Conservation (phyloP, 2,329 filamentous ascomycete species). For the Trichophyton mentagrophytes region DNA sequence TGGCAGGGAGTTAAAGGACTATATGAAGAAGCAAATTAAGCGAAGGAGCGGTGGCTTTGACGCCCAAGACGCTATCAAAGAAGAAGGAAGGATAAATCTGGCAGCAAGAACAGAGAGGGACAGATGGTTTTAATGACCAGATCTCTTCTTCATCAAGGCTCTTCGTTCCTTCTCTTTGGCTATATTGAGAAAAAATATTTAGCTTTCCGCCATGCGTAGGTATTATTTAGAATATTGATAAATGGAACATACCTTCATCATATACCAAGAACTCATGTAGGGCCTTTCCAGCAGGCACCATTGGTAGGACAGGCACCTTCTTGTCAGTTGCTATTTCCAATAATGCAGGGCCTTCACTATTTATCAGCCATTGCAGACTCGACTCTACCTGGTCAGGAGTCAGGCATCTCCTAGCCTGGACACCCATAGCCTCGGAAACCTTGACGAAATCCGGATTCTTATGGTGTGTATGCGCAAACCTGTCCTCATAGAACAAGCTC, state of each 20-base stretch:
- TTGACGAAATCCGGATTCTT: conserved; percentile 94
- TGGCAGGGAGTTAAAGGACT: neutral
- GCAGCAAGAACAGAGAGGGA: too few species aligned
- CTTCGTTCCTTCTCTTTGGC: conserved; percentile 56
- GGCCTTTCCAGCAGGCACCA: conserved; percentile 80
- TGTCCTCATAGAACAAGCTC: conserved; percentile 90
- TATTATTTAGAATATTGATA: neutral
- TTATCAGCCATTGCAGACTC: conserved; percentile 75
- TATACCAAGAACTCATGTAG: conserved; percentile 90
- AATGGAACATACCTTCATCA: conserved; percentile 51
- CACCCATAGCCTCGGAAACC: conserved; percentile 78
- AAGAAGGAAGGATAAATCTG: neutral
- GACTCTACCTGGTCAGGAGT: conserved; percentile 67
- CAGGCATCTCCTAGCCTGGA: conserved; percentile 58
- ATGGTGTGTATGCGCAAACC: conserved; percentile 85
- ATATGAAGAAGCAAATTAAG: neutral
- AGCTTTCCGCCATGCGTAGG: conserved; percentile 1
- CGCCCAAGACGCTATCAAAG: neutral
- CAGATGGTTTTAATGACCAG: conserved; percentile 21
- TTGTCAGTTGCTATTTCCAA: conserved; percentile 83
- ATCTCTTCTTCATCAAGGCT: conserved; percentile 54
- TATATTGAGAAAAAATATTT: conserved; percentile 23
- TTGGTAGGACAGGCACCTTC: conserved; percentile 74
- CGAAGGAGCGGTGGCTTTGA: neutral
- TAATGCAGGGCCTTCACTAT: conserved; percentile 79